Conservation (phyloP, 1,284 basidiomycete genomes). For the Omphalotus olearius region DNA sequence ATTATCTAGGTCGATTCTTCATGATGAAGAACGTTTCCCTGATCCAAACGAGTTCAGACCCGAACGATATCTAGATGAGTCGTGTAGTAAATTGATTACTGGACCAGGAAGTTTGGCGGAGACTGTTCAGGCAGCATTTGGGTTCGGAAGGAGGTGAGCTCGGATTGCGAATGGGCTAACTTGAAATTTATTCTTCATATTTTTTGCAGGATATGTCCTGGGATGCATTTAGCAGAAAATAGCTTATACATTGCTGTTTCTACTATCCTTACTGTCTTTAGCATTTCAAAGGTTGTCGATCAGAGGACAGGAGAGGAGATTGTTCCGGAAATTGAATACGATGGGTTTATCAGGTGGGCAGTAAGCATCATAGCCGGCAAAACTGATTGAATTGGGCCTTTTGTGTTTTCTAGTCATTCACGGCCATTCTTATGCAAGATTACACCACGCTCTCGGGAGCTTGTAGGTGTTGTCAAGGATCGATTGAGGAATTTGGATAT, state of each 20-base stretch:
- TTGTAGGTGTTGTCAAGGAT: not conserved
- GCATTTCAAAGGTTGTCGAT: constrained; percentile 21
- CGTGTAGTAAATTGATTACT: not conserved
- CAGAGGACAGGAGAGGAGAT: constrained; percentile 20
- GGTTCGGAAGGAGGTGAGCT: constrained; percentile 18
- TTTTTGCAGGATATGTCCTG: constrained; percentile 21
- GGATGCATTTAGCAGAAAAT: constrained; percentile 23
- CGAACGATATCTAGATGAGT: constrained; percentile 21
- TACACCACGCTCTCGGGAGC: not conserved
- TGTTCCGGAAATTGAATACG: constrained; percentile 19
- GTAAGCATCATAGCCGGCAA: no score
- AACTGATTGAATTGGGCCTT: not conserved
- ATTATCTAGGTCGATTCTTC: constrained; percentile 21
- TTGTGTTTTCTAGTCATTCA: constrained; percentile 1
- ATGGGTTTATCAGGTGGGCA: constrained; percentile 6
- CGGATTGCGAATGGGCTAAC: no score
- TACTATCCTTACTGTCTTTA: constrained; percentile 21
- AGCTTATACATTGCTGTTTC: constrained; percentile 23
- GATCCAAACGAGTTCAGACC: constrained; percentile 27
- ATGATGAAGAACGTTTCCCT: constrained; percentile 23
- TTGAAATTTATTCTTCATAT: constrained; percentile 6
- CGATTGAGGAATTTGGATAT: not conserved
- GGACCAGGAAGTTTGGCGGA: constrained; percentile 4
- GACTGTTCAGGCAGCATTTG: constrained; percentile 16
- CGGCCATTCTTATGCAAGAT: constrained; percentile 5